Base-by-base conservation (phyloP, 805 yeast genomes). In the Kurtzmaniella cleridarum region DNA sequence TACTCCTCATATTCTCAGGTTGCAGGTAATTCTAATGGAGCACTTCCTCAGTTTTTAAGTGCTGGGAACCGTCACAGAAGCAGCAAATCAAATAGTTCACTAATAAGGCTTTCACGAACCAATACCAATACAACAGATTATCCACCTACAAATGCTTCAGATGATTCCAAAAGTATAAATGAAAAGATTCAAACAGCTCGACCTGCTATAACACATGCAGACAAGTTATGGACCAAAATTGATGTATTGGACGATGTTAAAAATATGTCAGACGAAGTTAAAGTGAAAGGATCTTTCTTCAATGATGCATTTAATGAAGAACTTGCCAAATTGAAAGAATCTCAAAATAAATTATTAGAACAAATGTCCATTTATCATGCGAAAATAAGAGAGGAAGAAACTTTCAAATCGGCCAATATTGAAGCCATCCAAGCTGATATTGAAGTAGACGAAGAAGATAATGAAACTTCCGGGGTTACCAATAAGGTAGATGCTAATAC, bases 231-330 rank as follows among this genome's bases (percentile, higher is more conserved):
- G 95, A 81, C 91, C 5, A 95, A 87, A 48, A 80, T 89, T 36
- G 95, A 85, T 50, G 82, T 85, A 0, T 68, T 91, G 45, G 90
- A 87, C 46, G 95, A 86, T 46, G 93, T 88, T 6, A 74, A 75
- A 41, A 69, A 67, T 37, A 69, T 82, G 66, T 78, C 86, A 1
- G 50, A 51, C 13, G 66, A 71, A 31, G 71, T 72, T 3, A 50
- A 61, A 34, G 47, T 50, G 46, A 71, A 58, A 35, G 71, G 70
- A 31, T 69, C 72, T n/a, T 75, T 67, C 50, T 79, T 79, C 52
- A 75, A 74, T 40, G 66, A 60, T 4, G 57, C 64, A 31, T 83
- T 81, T 53, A 65, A 69, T 13, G 58, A 62, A 6, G 77, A 78
- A 34, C 59, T 87, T 37, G 55, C 57, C n/a, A 62, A 69, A 32